These are phyloP conservation scores for Arthrobotrys entomopaga DNA, from an alignment of 2,329 filamentous ascomycete genomes.

Conservation along the genomic window DNA sequence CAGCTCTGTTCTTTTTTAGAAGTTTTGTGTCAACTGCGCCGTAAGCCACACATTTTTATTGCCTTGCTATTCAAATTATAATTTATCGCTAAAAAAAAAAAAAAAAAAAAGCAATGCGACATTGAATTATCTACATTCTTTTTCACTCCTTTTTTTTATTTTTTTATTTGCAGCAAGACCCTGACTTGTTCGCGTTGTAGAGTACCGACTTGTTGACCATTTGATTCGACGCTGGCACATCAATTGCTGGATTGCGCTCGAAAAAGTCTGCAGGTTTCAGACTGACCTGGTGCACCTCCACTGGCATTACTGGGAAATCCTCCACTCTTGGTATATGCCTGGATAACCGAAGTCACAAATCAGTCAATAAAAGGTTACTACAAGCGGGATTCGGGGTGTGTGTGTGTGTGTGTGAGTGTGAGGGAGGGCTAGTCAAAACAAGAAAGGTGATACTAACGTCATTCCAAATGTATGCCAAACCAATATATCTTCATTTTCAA, in stretches of 20 bases:
- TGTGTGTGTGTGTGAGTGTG: background rate
- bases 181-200: conserved; percentile 33
- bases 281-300: conserved; percentile 67
- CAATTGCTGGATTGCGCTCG: conserved; percentile 63
- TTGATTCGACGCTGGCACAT: conserved; percentile 64
- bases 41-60: conserved; percentile 14
- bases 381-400: conserved; percentile 26
- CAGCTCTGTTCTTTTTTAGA: conserved; percentile 31
- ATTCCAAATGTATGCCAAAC: conserved; percentile 68
- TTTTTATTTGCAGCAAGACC: conserved; percentile 47
- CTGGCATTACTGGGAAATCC: conserved; percentile 71
- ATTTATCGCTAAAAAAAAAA: no score
- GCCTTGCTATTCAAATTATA: conserved; percentile 5
- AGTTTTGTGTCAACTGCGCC: conserved; percentile 28
- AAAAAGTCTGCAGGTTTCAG: conserved; percentile 65
- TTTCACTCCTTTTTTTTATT: conserved; percentile 23
- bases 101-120: conserved; percentile 20
- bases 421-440: conserved; percentile 12
- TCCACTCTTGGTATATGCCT: conserved; percentile 55
- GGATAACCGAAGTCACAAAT: conserved; percentile 24
- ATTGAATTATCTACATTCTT: conserved; percentile 19
- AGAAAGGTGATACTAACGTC: conserved; percentile 69
- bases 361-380: conserved; percentile 41
- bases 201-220: conserved; percentile 40
- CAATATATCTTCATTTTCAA: conserved; percentile 67